phyloP scores from a whole-genome alignment of 192 early-diverging fungal genomes.

The Entomortierella chlamydospora region DNA sequence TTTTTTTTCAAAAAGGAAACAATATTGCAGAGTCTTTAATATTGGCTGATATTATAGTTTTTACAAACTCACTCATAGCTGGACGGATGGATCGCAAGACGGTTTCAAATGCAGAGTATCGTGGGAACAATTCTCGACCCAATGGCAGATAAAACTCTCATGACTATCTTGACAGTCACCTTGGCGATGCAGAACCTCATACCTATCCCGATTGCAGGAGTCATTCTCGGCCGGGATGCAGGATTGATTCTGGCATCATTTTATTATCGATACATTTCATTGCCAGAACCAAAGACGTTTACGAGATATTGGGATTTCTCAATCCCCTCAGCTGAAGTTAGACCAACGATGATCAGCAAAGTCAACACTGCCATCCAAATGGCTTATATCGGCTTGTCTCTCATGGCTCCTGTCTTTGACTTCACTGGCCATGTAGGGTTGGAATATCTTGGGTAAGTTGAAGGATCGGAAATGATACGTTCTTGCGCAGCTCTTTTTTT shows the following conservation, averaged over 20 bases:
- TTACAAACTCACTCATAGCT: slow-evolving; percentile 52
- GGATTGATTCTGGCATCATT: slow-evolving; percentile 82
- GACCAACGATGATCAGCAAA: slow-evolving; percentile 90
- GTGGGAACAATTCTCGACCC: slow-evolving; percentile 94
- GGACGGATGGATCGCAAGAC: slow-evolving; percentile 91
- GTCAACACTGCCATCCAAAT: slow-evolving; percentile 92
- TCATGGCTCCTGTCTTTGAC: slow-evolving; percentile 80
- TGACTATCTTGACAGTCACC: slow-evolving; percentile 89
- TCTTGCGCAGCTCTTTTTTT: too few relatives aligned
- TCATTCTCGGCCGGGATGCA: slow-evolving; percentile 91
- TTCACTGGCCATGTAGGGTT: slow-evolving; percentile 67
- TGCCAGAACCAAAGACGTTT: slow-evolving; percentile 89
- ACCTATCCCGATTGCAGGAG: slow-evolving; percentile 76
- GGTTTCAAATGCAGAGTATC: slow-evolving; percentile 87
- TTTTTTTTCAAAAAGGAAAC: too few relatives aligned
- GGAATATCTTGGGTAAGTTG: slow-evolving; percentile 69
- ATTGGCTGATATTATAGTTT: background rate
- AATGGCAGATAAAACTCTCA: slow-evolving; percentile 91
- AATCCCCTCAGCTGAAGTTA: slow-evolving; percentile 91
- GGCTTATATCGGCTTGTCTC: slow-evolving; percentile 77
- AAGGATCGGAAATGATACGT: too few relatives aligned
- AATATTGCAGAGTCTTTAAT: too few relatives aligned
- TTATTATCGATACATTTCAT: slow-evolving; percentile 87
- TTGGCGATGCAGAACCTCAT: slow-evolving; percentile 77
- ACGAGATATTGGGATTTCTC: slow-evolving; percentile 89